phyloP scores from a whole-genome alignment of 345 rosid species.

The Citrus glauca region DNA sequence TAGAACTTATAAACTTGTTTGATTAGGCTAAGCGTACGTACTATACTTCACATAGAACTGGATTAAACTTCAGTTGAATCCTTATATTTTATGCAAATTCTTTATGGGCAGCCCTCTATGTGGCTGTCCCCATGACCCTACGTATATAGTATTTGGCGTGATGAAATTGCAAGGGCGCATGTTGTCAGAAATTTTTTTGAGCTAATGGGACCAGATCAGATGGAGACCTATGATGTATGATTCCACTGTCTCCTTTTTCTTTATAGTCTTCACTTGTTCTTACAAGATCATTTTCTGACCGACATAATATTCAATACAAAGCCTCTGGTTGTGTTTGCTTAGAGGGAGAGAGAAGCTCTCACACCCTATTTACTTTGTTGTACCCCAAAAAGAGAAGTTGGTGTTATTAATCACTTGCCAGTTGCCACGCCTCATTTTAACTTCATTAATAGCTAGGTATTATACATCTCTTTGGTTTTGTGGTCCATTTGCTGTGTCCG shows the following conservation, averaged over 20 bases:
- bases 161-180: slow-evolving; percentile 21
- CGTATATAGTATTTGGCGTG: slow-evolving; percentile 18
- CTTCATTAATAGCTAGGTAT: neutral
- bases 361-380: slow-evolving; percentile 28
- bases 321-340: neutral
- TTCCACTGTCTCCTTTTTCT: neutral
- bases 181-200: slow-evolving; percentile 17
- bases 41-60: too few relatives aligned
- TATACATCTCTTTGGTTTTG: neutral
- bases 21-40: too few relatives aligned
- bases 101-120: too few relatives aligned
- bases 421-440: slow-evolving; percentile 29
- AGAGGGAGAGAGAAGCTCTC: slow-evolving; percentile 14
- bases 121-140: neutral
- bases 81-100: too few relatives aligned
- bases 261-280: neutral
- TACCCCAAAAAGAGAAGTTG: slow-evolving; percentile 27
- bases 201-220: slow-evolving; percentile 35
- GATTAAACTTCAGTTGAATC: too few relatives aligned
- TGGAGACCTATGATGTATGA: slow-evolving; percentile 22
- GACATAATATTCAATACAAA: slow-evolving; percentile 16
- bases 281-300: slow-evolving; percentile 17
- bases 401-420: slow-evolving; percentile 23
- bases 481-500: neutral
- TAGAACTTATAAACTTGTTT: too few relatives aligned